Percentiles rank a stretch among this genome's conserved stretches.
These are phyloP conservation scores for Pyrus bretschneideri DNA, from an alignment of 306 rosid genomes.

Conservation along the genomic window DNA sequence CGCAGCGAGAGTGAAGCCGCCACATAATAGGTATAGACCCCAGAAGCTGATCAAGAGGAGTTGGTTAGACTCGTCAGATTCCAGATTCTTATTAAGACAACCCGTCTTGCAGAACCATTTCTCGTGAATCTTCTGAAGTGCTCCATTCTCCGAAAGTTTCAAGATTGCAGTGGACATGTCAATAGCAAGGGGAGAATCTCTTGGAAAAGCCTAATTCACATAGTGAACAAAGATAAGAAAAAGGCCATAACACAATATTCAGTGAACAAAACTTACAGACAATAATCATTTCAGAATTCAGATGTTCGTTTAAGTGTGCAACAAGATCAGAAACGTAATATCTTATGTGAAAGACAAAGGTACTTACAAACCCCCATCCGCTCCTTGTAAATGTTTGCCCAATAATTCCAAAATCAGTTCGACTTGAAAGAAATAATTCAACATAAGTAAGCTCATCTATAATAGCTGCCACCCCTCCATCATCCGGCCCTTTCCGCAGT, in stretches of 20 bases:
- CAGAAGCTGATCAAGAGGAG: conserved; percentile 77
- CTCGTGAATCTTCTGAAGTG: conserved; percentile 60
- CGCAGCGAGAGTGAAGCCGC: conserved; percentile 32
- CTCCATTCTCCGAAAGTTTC: conserved; percentile 73
- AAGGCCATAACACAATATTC: not conserved
- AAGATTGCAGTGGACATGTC: conserved; percentile 90
- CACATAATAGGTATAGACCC: conserved; percentile 76
- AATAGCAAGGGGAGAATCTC: conserved; percentile 77
- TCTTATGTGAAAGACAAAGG: conserved; percentile 1
- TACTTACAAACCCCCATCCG: conserved; percentile 99
- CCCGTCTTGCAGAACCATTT: conserved; percentile 81
- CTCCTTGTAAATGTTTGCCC: conserved; percentile 81
- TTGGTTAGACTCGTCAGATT: conserved; percentile 45
- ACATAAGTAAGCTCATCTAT: conserved; percentile 84
- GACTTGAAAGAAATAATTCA: conserved; percentile 66
- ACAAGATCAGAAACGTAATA: not conserved
- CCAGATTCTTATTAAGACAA: conserved; percentile 50
- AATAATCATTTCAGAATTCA: not conserved
- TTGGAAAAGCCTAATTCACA: conserved; percentile 62
- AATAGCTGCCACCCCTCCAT: conserved; percentile 91
- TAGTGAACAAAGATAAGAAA: conserved; percentile 17
- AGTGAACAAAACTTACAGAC: not conserved
- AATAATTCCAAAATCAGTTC: conserved; percentile 64
- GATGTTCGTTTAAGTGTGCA: not conserved
- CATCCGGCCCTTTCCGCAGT: conserved; percentile 53